Base-by-base conservation (phyloP, 768 basidiomycete species). In the Tylopilus vinaceipallidus region DNA sequence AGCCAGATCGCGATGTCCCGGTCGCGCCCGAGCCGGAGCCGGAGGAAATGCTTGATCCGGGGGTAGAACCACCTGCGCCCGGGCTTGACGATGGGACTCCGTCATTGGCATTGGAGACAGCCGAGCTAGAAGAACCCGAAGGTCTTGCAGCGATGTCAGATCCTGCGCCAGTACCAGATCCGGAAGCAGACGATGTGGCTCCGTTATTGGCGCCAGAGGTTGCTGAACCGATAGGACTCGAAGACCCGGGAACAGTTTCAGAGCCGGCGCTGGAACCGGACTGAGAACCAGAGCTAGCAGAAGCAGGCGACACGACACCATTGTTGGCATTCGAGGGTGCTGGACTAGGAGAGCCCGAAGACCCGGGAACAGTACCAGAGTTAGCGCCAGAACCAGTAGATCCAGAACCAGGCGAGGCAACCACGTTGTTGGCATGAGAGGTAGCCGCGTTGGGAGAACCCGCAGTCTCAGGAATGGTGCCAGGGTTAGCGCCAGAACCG, bases 61-160 rank as follows among this genome's bases (percentile, higher is more conserved):
- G 14, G 44, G 36, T 20, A 13, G 44, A 40, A 19, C 26, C 20
- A 22, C 10, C 22, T 7, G 26, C 4, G 3, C 19, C 50, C 1
- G 51, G 34, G 30, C 13, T 29, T 34, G 42, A 42, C 20, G 49
- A 36, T 2, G 43, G 24, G 19, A 23, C 38, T 11, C 47, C 38
- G 35, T 32, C 36, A 29, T 37, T 39, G 17, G 47, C 3, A 11
- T 36, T 29, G 7, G 55, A 41, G 14, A 19, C 37, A 26, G 23
- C 39, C 24, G 59, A 43, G 17, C 47, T 19, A 27, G 50, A 5
- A 9, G 45, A 24, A 24, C 20, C 20, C 37, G 42, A 47, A 30
- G 53, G 29, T 3, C 27, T n/a, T n/a, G 37, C 9, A 36, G n/a
- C 13, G 4, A 30, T 42, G 17, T 32, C 34, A 17, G 49, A 33